These are phyloP conservation scores for Cercophora samala DNA, from an alignment of 495 filamentous ascomycete species.

Conservation along the genomic window DNA sequence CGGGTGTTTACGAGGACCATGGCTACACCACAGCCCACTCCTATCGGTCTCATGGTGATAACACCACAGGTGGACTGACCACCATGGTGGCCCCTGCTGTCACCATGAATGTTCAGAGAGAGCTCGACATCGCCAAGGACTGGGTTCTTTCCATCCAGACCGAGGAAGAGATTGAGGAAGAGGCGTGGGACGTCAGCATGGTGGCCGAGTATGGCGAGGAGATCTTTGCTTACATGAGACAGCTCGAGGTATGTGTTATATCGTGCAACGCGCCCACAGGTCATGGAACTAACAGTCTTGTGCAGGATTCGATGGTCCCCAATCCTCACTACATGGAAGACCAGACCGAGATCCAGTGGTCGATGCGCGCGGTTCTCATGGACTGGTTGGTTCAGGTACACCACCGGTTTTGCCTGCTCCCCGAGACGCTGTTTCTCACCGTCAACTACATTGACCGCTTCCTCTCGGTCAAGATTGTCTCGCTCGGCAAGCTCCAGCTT, in stretches of 20 bases:
- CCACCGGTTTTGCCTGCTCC: conserved; percentile 80
- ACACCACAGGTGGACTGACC: conserved; percentile 68
- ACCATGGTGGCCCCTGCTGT: conserved; percentile 70
- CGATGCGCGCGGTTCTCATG: conserved; percentile 95
- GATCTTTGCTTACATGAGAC: conserved; percentile 87
- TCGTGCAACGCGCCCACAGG: background rate
- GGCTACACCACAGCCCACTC: conserved; percentile 76
- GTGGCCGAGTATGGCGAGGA: conserved; percentile 94
- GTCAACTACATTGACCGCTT: conserved; percentile 98
- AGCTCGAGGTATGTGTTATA: conserved; percentile 70
- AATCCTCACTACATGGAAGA: conserved; percentile 93
- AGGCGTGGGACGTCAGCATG: conserved; percentile 94
- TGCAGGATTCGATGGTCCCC: conserved; percentile 73
- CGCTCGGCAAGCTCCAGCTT: conserved; percentile 89
- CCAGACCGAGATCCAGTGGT: conserved; percentile 97
- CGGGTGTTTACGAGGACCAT: conserved; percentile 77
- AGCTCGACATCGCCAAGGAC: conserved; percentile 66
- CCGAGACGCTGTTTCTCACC: conserved; percentile 89
- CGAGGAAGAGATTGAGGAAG: conserved; percentile 70
- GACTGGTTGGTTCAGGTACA: conserved; percentile 98
- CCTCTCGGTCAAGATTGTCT: conserved; percentile 89
- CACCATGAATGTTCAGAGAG: conserved; percentile 57
- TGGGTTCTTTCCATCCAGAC: conserved; percentile 59
- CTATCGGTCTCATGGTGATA: conserved; percentile 68
- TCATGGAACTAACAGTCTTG: conserved; percentile 14